phyloP scores from a whole-genome alignment of 139 green algal species.

The Chlamydomonas sp. region DNA sequence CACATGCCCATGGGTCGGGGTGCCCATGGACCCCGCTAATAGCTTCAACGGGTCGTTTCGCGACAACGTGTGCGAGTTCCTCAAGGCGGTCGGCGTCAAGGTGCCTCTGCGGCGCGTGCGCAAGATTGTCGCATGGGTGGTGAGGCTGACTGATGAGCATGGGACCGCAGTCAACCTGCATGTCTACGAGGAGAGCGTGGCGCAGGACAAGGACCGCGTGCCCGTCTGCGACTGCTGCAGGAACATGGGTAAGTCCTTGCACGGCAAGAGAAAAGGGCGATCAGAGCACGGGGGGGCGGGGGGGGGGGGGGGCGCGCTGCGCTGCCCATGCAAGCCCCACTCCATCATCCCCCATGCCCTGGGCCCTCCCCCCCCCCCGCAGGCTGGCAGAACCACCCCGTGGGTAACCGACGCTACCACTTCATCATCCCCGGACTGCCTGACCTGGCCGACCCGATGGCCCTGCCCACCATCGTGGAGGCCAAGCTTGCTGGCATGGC shows the following conservation, averaged over 20 bases:
- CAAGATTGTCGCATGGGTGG: constrained; percentile 3
- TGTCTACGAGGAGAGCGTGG: constrained; percentile 51
- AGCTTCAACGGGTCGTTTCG: constrained; percentile 4
- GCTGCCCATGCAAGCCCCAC: too few species aligned
- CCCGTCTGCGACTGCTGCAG: constrained; percentile 72
- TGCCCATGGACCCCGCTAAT: too few species aligned
- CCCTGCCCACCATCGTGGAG: constrained; percentile 45
- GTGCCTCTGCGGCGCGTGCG: constrained; percentile 18
- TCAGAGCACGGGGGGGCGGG: not conserved
- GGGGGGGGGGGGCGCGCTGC: too few species aligned
- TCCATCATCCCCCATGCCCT: not conserved
- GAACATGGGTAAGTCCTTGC: constrained; percentile 64
- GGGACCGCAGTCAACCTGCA: constrained; percentile 31
- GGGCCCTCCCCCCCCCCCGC: constrained; percentile 7
- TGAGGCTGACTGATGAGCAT: constrained; percentile 2
- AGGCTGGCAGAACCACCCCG: constrained; percentile 87
- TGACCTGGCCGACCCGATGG: constrained; percentile 36
- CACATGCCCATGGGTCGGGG: too few species aligned
- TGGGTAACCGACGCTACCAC: constrained; percentile 68
- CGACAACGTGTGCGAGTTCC: not conserved
- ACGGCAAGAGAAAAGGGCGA: not conserved
- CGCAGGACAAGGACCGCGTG: constrained; percentile 22
- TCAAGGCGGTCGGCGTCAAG: not conserved
- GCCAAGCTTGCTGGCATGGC: constrained; percentile 9
- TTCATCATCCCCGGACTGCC: constrained; percentile 71